Base-by-base conservation (phyloP, 1,284 basidiomycete species). In the Ganoderma leucocontextum region DNA sequence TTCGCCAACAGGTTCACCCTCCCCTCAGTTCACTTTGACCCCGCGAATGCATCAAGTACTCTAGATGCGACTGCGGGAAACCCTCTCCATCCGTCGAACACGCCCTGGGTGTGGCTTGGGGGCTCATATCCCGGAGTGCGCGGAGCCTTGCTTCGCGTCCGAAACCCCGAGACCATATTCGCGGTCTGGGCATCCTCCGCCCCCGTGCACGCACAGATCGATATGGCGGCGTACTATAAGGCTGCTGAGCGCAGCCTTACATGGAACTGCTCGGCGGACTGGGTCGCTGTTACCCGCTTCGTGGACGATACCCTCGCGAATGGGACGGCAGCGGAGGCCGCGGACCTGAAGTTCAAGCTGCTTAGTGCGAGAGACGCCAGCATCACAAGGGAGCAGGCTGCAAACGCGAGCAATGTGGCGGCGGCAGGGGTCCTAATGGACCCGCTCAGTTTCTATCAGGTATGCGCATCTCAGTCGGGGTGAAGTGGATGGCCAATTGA, bases 211-310 rank as follows among this genome's bases (percentile, higher is more conserved):
- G 82, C 85, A 1, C 82, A 86, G 70, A 78, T 86, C 29, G 84
- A 86, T 71, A 86, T 86, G 84, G 71, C 82, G 19, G 80, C 83
- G 53, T 86, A 86, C 76, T 86, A 85, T 73, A 82, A 82, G 67
- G 84, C 84, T 0, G 84, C 84, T 1, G 84, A 86, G 68, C 80
- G 85, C 42, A 85, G 83, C 65, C 76, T 86, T 33, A 84, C 84
- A 1, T 78, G 83, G n/a, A 86, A 86, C 72, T 86, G 85, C 72
- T 86, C 84, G 3, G 83, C 84, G 1, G 85, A 86, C 77, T 86
- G 84, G 84, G 82, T 84, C 58, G 82, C 83, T 2, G 82, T 86
- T 6, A 86, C 84, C 41, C 81, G 79, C 58, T 80, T 79, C 70
- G 84, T 85, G 8, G 85, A 86, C 71, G 75, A 80, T 38, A 79